phyloP scores from a whole-genome alignment of 495 filamentous ascomycete genomes.

The Neurospora discreta region DNA sequence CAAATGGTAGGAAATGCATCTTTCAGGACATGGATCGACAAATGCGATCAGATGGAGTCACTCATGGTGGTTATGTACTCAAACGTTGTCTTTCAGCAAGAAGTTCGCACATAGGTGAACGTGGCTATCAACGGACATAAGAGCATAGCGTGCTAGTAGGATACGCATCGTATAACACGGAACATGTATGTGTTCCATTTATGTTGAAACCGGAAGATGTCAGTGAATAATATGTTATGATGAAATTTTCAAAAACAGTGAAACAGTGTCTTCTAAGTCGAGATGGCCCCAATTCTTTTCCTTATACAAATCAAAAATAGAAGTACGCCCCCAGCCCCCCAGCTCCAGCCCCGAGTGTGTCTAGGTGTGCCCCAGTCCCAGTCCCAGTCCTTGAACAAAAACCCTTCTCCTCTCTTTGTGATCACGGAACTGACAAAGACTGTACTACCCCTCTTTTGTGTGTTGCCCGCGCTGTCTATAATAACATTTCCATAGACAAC shows the following conservation, averaged over 20 bases:
- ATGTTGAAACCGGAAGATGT: neutral
- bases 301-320: neutral
- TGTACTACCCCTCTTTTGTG: neutral
- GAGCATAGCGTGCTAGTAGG: neutral
- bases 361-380: neutral
- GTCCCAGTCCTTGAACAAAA: neutral
- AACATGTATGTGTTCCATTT: neutral
- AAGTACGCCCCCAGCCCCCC: neutral
- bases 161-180: neutral
- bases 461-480: neutral
- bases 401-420: neutral
- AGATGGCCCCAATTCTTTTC: neutral
- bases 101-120: neutral
- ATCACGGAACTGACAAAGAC: neutral
- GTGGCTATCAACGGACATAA: neutral
- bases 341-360: neutral
- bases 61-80: neutral
- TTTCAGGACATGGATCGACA: neutral
- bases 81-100: neutral
- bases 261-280: neutral
- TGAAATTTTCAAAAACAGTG: neutral
- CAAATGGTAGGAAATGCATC: neutral
- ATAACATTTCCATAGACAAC: neutral
- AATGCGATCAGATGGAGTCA: neutral
- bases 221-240: neutral